Evolutionary conservation across 495 filamentous ascomycete species (phyloP).

Genomic region (Friedmanniomyces endolithicus): DNA sequence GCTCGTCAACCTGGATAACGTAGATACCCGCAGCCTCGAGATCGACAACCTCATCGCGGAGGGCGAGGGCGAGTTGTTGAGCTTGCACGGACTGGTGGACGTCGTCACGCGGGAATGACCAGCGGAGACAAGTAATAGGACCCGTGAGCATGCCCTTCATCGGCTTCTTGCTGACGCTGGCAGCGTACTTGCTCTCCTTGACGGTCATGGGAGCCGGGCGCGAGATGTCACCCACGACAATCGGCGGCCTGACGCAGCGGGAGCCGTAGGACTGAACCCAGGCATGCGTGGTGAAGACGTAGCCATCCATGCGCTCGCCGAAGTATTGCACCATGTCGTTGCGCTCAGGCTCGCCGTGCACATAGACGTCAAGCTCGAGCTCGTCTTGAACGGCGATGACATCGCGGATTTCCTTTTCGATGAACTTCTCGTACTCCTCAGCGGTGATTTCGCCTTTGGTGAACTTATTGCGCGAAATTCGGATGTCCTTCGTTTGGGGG

Average conservation of each 20-base stretch:
- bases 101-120: slow-evolving; percentile 99
- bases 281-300: slow-evolving; percentile 96
- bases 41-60: slow-evolving; percentile 96
- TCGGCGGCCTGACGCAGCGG: slow-evolving; percentile 92
- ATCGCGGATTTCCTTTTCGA: slow-evolving; percentile 90
- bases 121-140: slow-evolving; percentile 93
- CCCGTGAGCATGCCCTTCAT: slow-evolving; percentile 99
- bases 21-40: slow-evolving; percentile 89
- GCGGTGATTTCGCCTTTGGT: slow-evolving; percentile 92
- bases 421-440: slow-evolving; percentile 92
- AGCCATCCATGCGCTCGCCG: slow-evolving; percentile 89
- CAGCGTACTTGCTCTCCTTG: slow-evolving; percentile 99
- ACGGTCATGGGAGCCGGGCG: slow-evolving; percentile 95
- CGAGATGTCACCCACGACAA: slow-evolving; percentile 96
- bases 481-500: slow-evolving; percentile 98
- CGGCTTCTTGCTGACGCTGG: slow-evolving; percentile 89
- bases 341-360: slow-evolving; percentile 97
- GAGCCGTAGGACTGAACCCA: slow-evolving; percentile 99
- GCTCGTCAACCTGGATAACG: slow-evolving; percentile 99
- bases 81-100: slow-evolving; percentile 98
- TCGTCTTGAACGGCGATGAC: slow-evolving; percentile 94
- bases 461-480: slow-evolving; percentile 89
- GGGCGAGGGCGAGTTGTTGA: slow-evolving; percentile 93
- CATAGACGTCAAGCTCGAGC: slow-evolving; percentile 88
- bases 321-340: slow-evolving; percentile 99